Evolutionary conservation across 306 rosid genomes (phyloP), one percentile per base, ranked within the genome.

Genomic region (Pyrus communis): DNA sequence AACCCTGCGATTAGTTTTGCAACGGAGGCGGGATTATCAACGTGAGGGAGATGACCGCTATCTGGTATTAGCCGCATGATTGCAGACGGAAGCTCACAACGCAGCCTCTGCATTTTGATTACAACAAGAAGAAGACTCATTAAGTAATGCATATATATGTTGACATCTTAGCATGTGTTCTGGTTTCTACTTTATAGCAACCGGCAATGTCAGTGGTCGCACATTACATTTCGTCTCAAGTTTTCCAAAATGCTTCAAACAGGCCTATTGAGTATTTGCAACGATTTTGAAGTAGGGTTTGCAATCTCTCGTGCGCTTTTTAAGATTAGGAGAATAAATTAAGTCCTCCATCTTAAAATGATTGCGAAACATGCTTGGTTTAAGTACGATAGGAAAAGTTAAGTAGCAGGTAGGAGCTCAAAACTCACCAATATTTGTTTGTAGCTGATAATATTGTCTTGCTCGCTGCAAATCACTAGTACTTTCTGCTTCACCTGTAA

Each of bases 21-120:
- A 21, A 85, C 88, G 10, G 78, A 69, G 11, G 43, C 22, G 43
- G 86, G 86, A 28, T 72, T 81, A 62, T 88, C 89, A 1, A 86
- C 89, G 40, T 88, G 91, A 67, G 88, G 86, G 27, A 88, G 86
- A 79, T 88, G 91, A 13, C 89, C 89, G 31, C 78, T 62, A 11
- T 83, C 86, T 0, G 85, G 73, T 38, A 88, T 42, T 9, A 64
- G 28, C 71, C 83, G 75, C 78, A 85, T 43, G 43, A 42, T 69
- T 45, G 91, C 85, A 64, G 54, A 75, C 10, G 77, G 81, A 40
- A 88, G 83, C 57, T 88, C 91, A 69, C 85, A 85, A 40, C 77
- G 72, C 43, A 88, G 59, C 73, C 86, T 88, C 91, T 88, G 88
- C 83, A 79, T 35, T 5, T 18, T 25, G 21, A 46, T 81, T 46